These are phyloP conservation scores for Ascosphaera aggregata DNA, from an alignment of 2,329 filamentous ascomycete genomes.

Conservation along the genomic window DNA sequence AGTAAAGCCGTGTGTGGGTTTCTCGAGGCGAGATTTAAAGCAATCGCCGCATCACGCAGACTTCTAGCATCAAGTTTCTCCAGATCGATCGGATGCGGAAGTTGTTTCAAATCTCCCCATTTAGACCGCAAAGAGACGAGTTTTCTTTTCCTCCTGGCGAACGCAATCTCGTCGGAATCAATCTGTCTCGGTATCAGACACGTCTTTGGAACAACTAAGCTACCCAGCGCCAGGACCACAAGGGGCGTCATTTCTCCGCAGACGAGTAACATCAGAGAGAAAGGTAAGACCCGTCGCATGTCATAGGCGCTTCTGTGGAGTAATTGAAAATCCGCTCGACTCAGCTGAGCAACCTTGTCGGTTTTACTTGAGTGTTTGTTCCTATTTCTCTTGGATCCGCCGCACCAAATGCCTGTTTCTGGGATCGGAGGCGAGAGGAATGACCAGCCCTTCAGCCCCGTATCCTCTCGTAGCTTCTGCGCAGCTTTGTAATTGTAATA, in stretches of 20 bases:
- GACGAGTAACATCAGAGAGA: conserved; percentile 49
- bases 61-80: not conserved
- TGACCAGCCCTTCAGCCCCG: conserved; percentile 11
- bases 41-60: not conserved
- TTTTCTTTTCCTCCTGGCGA: not conserved
- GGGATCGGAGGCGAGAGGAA: conserved; percentile 13
- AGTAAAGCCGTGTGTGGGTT: conserved; percentile 18
- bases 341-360: conserved; percentile 14
- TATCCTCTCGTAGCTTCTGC: conserved; percentile 11
- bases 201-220: conserved; percentile 48
- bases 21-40: not conserved
- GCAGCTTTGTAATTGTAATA: conserved; percentile 34
- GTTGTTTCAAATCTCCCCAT: not conserved
- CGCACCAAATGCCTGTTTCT: not conserved
- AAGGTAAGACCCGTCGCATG: conserved; percentile 52
- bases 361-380: not conserved
- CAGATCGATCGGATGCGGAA: not conserved
- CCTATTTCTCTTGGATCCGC: not conserved
- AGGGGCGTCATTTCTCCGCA: conserved; percentile 76
- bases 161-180: conserved; percentile 8
- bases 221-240: conserved; percentile 45
- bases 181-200: conserved; percentile 66
- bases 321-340: conserved; percentile 48
- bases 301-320: conserved; percentile 46
- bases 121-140: not conserved